A percentile compares a stretch with the other conserved stretches of the same genome.
Conservation (phyloP, 208 protist species). For the Acanthamoeba castellanii region DNA sequence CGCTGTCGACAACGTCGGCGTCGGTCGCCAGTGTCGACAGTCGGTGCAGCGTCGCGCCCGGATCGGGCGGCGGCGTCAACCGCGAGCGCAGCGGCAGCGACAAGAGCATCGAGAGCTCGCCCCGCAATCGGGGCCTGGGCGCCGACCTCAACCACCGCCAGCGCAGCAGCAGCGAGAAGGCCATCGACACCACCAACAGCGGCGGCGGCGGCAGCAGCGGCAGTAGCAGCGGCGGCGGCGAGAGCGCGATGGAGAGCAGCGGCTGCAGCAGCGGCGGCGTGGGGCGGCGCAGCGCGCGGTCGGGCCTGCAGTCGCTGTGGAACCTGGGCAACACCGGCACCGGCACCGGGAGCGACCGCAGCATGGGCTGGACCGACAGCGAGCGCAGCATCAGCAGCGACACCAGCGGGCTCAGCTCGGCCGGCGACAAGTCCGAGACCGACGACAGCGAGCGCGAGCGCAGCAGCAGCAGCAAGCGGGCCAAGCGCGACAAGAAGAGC, state of each 20-base stretch:
- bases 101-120: not conserved
- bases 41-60: conserved; percentile 1
- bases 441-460: not conserved
- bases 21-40: conserved; percentile 23
- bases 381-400: conserved; percentile 35
- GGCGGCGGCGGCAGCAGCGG: not conserved
- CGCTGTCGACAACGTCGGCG: not conserved
- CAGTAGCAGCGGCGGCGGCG: not conserved
- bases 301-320: conserved; percentile 3
- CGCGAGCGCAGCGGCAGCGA: conserved; percentile 29
- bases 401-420: not conserved
- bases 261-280: not conserved
- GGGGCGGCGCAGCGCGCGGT: not conserved
- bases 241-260: not conserved
- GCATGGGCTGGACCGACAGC: conserved; percentile 36
- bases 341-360: not conserved
- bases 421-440: not conserved
- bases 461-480: not conserved
- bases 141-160: not conserved
- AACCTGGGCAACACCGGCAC: not conserved
- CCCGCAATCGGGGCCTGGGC: too few species aligned
- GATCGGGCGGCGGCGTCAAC: conserved; percentile 4
- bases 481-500: not conserved
- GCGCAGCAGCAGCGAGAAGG: not conserved
- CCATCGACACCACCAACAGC: not conserved